Evolutionary conservation across 2,329 filamentous ascomycete species (phyloP).

Genomic region (Pseudogymnoascus sp.): DNA sequence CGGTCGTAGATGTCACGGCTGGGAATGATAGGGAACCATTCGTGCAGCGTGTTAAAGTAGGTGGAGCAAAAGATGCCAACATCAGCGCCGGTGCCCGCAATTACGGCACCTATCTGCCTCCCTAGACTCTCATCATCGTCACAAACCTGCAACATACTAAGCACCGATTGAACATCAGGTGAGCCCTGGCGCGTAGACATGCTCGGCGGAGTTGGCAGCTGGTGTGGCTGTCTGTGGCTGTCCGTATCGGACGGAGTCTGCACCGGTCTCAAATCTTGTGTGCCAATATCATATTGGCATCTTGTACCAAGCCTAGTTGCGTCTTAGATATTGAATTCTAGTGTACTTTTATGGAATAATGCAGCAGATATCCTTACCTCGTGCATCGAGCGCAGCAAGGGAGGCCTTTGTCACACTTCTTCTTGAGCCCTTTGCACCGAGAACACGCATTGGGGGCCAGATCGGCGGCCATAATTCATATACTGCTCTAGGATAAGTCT

Average conservation of each 20-base stretch:
- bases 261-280: not conserved
- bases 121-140: slow-evolving; percentile 1
- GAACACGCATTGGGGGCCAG: slow-evolving; percentile 10
- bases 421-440: slow-evolving; percentile 17
- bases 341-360: not conserved
- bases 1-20: slow-evolving; percentile 7
- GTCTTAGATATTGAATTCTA: slow-evolving; percentile 4
- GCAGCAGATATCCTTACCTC: slow-evolving; percentile 11
- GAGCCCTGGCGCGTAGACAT: not conserved
- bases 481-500: not conserved
- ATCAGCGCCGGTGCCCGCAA: slow-evolving; percentile 3
- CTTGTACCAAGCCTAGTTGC: slow-evolving; percentile 7
- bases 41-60: slow-evolving; percentile 7
- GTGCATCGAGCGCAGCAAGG: slow-evolving; percentile 14
- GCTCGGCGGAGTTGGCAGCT: not conserved
- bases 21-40: slow-evolving; percentile 10
- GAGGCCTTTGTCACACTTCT: slow-evolving; percentile 17
- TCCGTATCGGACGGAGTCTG: not conserved
- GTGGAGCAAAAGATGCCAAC: slow-evolving; percentile 1
- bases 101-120: slow-evolving; percentile 1
- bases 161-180: not conserved
- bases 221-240: not conserved
- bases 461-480: not conserved
- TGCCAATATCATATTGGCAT: slow-evolving; percentile 4
- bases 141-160: not conserved